These are phyloP conservation scores for Melastoma malabathricum DNA, from an alignment of 345 rosid genomes.

Conservation along the genomic window DNA sequence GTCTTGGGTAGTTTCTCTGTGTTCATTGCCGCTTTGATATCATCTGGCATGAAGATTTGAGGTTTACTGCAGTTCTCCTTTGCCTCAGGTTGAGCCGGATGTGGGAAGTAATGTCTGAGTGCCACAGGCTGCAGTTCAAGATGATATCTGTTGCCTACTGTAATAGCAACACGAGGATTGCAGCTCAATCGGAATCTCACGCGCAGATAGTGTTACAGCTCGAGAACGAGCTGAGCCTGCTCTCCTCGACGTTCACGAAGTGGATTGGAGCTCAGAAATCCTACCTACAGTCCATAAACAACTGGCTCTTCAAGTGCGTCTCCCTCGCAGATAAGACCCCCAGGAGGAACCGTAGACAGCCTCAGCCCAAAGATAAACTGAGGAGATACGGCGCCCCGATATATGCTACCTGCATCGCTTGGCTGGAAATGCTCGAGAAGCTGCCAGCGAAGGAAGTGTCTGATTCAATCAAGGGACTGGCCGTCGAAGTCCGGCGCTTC, in stretches of 20 bases:
- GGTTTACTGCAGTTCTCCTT: neutral
- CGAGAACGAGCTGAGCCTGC: conserved; percentile 40
- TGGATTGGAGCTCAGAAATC: conserved; percentile 63
- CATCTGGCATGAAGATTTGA: no score
- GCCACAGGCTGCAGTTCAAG: conserved; percentile 65
- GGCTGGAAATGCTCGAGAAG: conserved; percentile 39
- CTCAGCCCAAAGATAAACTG: conserved; percentile 4
- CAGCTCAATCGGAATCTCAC: conserved; percentile 44
- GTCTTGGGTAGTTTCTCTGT: no score
- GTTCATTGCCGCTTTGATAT: no score
- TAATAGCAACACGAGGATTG: conserved; percentile 31
- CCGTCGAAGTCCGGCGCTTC: conserved; percentile 44
- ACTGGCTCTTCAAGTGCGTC: conserved; percentile 69
- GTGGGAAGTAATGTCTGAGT: conserved; percentile 90
- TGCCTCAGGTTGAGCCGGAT: conserved; percentile 63
- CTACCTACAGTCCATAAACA: conserved; percentile 52
- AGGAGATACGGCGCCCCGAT: conserved; percentile 54
- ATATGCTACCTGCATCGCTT: conserved; percentile 49
- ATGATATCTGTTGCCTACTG: conserved; percentile 40
- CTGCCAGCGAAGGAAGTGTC: conserved; percentile 45
- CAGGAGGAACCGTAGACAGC: conserved; percentile 23
- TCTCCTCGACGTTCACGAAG: conserved; percentile 55
- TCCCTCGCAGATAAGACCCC: conserved; percentile 11
- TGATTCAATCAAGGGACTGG: conserved; percentile 40
- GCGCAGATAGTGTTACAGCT: conserved; percentile 46